Conservation (phyloP, 164 flowering plant species). For the Annona squamosa region DNA sequence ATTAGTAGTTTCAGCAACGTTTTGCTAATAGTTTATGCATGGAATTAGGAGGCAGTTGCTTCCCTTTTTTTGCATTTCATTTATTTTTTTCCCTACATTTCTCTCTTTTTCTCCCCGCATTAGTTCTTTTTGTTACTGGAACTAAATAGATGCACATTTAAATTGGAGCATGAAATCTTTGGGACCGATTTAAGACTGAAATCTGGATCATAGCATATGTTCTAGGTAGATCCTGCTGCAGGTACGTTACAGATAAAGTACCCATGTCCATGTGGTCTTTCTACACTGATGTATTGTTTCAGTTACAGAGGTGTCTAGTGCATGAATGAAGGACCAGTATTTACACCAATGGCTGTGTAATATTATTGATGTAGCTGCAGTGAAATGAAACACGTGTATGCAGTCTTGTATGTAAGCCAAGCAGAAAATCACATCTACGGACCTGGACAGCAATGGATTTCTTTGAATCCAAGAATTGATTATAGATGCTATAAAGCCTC, state of each 20-base stretch:
- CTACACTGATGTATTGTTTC: neutral
- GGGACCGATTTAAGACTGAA: neutral
- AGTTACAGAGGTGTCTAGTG: neutral
- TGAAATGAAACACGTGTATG: neutral
- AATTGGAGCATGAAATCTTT: neutral
- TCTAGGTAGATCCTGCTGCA: neutral
- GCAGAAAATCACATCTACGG: slow-evolving; percentile 4
- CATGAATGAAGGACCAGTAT: neutral
- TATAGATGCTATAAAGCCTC: slow-evolving; percentile 65
- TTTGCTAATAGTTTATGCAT: too few relatives aligned
- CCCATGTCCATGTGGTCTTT: neutral
- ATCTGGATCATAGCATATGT: neutral
- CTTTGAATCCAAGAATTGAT: slow-evolving; percentile 76
- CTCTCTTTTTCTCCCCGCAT: too few relatives aligned
- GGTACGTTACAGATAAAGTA: neutral
- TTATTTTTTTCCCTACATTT: too few relatives aligned
- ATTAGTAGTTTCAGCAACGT: too few relatives aligned
- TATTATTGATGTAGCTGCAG: neutral
- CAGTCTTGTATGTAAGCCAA: neutral
- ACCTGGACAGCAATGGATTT: slow-evolving; percentile 71
- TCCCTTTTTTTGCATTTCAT: too few relatives aligned
- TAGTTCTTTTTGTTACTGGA: neutral
- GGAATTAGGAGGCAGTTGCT: too few relatives aligned
- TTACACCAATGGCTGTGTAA: neutral
- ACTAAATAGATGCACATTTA: neutral